These are phyloP conservation scores for Tieghemostelium lacteum DNA, from an alignment of 78 protist genomes.

Conservation along the genomic window DNA sequence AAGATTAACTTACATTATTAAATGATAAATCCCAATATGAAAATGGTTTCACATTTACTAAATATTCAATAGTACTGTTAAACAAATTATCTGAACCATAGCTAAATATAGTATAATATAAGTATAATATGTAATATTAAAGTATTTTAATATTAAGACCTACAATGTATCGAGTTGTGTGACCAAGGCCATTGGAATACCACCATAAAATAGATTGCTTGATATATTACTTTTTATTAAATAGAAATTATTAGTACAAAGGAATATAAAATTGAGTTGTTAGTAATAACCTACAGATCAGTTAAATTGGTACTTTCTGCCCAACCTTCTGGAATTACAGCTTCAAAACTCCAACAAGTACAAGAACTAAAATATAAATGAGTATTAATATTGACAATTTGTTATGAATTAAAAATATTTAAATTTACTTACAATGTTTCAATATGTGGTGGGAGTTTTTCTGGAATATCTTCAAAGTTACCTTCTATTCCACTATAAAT, in stretches of 20 bases:
- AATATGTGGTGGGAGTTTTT: background rate
- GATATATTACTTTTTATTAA: background rate
- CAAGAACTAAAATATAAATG: too few relatives aligned
- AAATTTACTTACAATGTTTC: background rate
- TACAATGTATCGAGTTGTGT: background rate
- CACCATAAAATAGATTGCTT: background rate
- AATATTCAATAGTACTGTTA: too few relatives aligned
- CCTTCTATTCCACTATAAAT: background rate
- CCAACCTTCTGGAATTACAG: background rate
- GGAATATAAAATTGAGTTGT: background rate
- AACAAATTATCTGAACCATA: background rate
- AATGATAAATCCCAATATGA: background rate
- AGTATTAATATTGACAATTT: background rate
- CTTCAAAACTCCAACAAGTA: background rate
- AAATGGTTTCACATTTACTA: background rate
- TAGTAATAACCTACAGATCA: background rate
- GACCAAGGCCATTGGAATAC: background rate
- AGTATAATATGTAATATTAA: background rate
- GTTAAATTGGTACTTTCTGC: background rate
- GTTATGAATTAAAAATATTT: too few relatives aligned
- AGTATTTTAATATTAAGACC: background rate
- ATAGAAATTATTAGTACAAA: too few relatives aligned
- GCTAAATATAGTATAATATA: background rate
- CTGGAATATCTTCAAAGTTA: background rate
- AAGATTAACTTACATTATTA: too few relatives aligned